These are phyloP conservation scores for Choiromyces venosus DNA, from an alignment of 495 filamentous ascomycete species.

Conservation along the genomic window DNA sequence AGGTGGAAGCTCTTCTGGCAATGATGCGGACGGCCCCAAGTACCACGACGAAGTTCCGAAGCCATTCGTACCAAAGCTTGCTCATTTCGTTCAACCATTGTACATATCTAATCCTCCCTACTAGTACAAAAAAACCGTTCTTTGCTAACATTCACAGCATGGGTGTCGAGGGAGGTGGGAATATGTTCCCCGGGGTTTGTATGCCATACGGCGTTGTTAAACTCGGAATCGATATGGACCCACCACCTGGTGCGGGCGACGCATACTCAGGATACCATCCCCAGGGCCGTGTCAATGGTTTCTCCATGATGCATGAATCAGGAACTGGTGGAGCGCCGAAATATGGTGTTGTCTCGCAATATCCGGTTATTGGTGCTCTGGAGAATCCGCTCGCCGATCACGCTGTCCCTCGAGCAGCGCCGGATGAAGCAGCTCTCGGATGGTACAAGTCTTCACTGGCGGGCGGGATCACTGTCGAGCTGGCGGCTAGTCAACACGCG, in stretches of 20 bases:
- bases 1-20: neutral
- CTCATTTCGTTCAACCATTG: neutral
- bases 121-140: neutral
- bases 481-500: constrained; percentile 58
- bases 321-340: constrained; percentile 71
- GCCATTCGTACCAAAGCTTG: neutral
- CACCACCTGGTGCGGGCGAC: constrained; percentile 49
- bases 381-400: constrained; percentile 56
- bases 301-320: constrained; percentile 69
- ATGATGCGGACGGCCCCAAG: neutral
- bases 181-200: constrained; percentile 64
- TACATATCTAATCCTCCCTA: neutral
- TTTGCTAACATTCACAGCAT: constrained; percentile 24
- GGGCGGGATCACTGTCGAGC: constrained; percentile 55
- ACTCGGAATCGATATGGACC: constrained; percentile 59
- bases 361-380: constrained; percentile 55
- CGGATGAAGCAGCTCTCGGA: constrained; percentile 56
- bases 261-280: constrained; percentile 62
- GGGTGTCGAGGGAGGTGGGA: constrained; percentile 52
- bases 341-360: constrained; percentile 65
- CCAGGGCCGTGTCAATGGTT: constrained; percentile 58
- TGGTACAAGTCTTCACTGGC: constrained; percentile 57
- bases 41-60: neutral
- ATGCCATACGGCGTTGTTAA: constrained; percentile 67
- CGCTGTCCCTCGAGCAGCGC: constrained; percentile 48